Percentiles rank a stretch among this genome's conserved stretches.
Evolutionary conservation across 164 flowering plant genomes (phyloP).

Genomic region (Tetracentron sinense): DNA sequence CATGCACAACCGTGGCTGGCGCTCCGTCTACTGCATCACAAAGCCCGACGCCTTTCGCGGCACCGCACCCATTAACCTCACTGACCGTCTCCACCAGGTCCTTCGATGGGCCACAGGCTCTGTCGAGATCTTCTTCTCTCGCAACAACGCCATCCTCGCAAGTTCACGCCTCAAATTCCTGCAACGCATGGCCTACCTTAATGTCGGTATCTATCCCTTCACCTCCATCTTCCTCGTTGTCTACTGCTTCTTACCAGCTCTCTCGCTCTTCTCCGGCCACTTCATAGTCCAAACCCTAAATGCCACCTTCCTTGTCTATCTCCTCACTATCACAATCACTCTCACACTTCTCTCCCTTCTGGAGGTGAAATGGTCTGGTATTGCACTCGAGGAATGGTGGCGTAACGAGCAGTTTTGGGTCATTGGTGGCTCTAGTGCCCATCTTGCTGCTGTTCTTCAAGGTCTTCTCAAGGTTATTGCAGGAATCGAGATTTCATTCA

Average conservation of each 20-base stretch:
- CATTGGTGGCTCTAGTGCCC: slow-evolving; percentile 76
- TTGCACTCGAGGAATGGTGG: slow-evolving; percentile 77
- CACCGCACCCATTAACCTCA: slow-evolving; percentile 71
- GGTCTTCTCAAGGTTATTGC: no score
- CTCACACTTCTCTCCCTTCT: slow-evolving; percentile 52
- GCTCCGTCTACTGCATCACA: slow-evolving; percentile 71
- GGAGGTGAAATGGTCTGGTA: slow-evolving; percentile 75
- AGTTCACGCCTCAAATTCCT: slow-evolving; percentile 58
- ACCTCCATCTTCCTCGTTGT: slow-evolving; percentile 69
- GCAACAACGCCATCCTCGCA: slow-evolving; percentile 65
- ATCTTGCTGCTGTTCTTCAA: slow-evolving; percentile 65
- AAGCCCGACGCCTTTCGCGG: slow-evolving; percentile 80
- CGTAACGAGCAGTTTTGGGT: slow-evolving; percentile 81
- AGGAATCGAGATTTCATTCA: slow-evolving; percentile 79
- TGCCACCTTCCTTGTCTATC: slow-evolving; percentile 59
- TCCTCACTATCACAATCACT: slow-evolving; percentile 49
- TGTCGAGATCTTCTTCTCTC: slow-evolving; percentile 74
- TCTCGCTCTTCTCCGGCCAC: slow-evolving; percentile 65
- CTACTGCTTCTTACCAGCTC: slow-evolving; percentile 84
- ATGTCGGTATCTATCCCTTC: slow-evolving; percentile 77
- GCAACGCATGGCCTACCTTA: slow-evolving; percentile 68
- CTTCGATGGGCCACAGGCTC: slow-evolving; percentile 90
- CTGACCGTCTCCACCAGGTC: slow-evolving; percentile 75
- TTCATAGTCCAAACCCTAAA: slow-evolving; percentile 64
- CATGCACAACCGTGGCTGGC: slow-evolving; percentile 89